These are phyloP conservation scores for Coleophoma eucalyptorum DNA, from an alignment of 2,329 filamentous ascomycete genomes.

Conservation along the genomic window DNA sequence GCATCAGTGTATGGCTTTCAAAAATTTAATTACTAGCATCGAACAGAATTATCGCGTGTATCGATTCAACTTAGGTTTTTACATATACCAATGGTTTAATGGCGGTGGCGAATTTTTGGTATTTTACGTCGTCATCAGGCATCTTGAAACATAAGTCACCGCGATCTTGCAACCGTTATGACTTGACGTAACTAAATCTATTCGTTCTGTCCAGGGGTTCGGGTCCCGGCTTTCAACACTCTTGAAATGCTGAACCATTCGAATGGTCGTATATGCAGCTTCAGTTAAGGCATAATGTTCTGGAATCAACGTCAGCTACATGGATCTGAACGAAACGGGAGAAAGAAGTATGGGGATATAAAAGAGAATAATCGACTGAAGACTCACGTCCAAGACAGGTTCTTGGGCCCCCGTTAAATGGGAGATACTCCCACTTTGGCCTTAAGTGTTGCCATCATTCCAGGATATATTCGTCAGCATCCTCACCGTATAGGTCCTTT, in stretches of 20 bases:
- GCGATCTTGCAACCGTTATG: neutral
- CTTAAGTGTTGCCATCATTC: constrained; percentile 11
- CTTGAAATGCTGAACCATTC: constrained; percentile 18
- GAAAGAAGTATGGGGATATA: no score
- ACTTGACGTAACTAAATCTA: neutral
- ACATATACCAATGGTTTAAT: no score
- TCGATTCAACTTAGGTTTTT: no score
- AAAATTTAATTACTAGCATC: no score
- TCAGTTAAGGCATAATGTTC: constrained; percentile 7
- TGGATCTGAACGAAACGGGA: constrained; percentile 5
- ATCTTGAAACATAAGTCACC: neutral
- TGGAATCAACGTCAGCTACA: constrained; percentile 41
- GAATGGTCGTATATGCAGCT: constrained; percentile 2
- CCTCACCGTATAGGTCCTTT: constrained; percentile 21
- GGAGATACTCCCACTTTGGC: neutral
- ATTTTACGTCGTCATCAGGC: no score
- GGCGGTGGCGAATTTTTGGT: no score
- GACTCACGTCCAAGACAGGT: neutral
- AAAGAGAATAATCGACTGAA: no score
- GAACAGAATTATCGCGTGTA: no score
- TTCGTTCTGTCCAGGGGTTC: neutral
- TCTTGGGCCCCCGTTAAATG: no score
- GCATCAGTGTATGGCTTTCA: no score
- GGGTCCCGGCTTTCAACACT: constrained; percentile 16
- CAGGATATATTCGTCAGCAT: constrained; percentile 13